Percentiles rank a stretch among this genome's conserved stretches.
Evolutionary conservation across 2,329 filamentous ascomycete species (phyloP).

Genomic region (Helotiales sp.): DNA sequence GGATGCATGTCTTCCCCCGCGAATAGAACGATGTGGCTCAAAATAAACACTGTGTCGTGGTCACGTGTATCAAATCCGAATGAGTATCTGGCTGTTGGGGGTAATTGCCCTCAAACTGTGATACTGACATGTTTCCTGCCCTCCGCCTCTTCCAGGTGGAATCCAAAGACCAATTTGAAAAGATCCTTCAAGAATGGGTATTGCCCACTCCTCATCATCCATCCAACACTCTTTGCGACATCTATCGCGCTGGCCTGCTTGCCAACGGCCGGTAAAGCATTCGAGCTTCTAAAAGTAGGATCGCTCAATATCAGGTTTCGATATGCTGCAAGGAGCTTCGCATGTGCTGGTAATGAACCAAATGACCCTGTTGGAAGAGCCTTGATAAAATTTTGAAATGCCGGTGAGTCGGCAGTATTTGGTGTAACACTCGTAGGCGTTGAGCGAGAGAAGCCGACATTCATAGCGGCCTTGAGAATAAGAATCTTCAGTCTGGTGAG

Average conservation of each 20-base stretch:
- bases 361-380: constrained; percentile 78
- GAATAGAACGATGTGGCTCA: neutral
- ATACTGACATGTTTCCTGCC: constrained; percentile 69
- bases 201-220: constrained; percentile 73
- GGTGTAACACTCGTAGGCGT: constrained; percentile 42
- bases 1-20: constrained; percentile 15
- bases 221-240: constrained; percentile 77
- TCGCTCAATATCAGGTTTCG: constrained; percentile 80
- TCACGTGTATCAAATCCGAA: neutral
- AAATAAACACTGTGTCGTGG: neutral
- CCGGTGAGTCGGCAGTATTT: constrained; percentile 51
- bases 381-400: constrained; percentile 77
- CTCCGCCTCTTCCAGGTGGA: constrained; percentile 78
- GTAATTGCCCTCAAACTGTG: constrained; percentile 49
- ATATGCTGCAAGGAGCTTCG: constrained; percentile 76
- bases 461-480: constrained; percentile 83
- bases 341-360: constrained; percentile 72
- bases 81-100: neutral
- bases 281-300: constrained; percentile 63
- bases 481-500: constrained; percentile 78
- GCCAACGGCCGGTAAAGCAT: constrained; percentile 59
- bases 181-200: constrained; percentile 83
- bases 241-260: constrained; percentile 72
- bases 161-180: constrained; percentile 84
- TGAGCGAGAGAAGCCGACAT: constrained; percentile 74